Evolutionary conservation across 73 alveolate species (phyloP).

Genomic region (Paramecium primaurelia): DNA sequence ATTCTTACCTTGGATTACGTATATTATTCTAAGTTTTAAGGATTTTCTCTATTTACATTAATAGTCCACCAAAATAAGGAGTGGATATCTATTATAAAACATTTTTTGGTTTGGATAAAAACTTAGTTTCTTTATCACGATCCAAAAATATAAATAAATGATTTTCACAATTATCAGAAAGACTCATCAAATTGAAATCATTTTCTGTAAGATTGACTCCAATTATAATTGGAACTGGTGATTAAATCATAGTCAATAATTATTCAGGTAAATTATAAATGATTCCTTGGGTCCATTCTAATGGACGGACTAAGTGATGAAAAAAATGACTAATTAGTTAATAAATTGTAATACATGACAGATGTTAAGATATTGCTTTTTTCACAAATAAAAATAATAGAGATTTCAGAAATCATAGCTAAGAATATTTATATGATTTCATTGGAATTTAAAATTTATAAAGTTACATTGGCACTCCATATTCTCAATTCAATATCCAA

Average conservation of each 20-base stretch:
- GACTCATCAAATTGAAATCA: neutral
- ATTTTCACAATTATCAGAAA: neutral
- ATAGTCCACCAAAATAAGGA: neutral
- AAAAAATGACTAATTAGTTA: conserved; percentile 33
- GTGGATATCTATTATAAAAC: neutral
- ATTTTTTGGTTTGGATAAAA: neutral
- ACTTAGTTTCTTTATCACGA: conserved; percentile 9
- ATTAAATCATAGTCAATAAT: conserved; percentile 10
- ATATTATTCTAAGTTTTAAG: neutral
- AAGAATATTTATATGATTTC: conserved; percentile 27
- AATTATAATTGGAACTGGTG: conserved; percentile 54
- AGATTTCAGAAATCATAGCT: conserved; percentile 20
- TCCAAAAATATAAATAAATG: conserved; percentile 45
- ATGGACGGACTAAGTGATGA: conserved; percentile 28
- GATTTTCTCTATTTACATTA: neutral
- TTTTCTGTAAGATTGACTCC: conserved; percentile 39
- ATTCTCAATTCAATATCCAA: neutral
- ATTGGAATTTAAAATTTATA: neutral
- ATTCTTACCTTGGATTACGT: neutral
- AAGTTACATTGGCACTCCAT: conserved; percentile 56
- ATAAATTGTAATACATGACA: neutral
- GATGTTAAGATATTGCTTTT: conserved; percentile 11
- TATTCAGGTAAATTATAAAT: conserved; percentile 50
- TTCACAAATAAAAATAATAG: conserved; percentile 2
- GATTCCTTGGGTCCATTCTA: conserved; percentile 38